Base-by-base conservation (phyloP, 2,329 filamentous ascomycete species). In the Emericellopsis atlantica region DNA sequence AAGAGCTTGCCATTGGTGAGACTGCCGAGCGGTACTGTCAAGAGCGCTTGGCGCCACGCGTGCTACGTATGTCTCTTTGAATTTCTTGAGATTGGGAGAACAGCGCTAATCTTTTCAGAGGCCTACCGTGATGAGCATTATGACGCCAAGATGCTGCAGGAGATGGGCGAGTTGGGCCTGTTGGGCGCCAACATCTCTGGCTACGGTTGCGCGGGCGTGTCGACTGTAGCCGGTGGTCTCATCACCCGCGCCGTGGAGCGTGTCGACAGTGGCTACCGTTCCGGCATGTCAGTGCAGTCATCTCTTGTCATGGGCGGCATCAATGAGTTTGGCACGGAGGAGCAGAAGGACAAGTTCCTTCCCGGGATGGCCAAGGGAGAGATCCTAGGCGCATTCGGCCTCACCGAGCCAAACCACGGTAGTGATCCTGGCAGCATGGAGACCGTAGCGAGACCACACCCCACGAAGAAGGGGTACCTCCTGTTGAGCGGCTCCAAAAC, bases 21-120 rank as follows among this genome's bases (percentile, higher is more conserved):
- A 94, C 87, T 6, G 90, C 90, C 29, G 84, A 94, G 61, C 76
- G 85, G 45, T 98, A 96, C 56, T 96, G 89, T 58, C 90, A 96
- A 61, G 89, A 96, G 58, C 76, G 77, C 45, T 70, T 98, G 65
- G 67, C 84, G 34, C 92, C 92, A 39, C 73, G 90, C 48, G 83
- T 98, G 39, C 70, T 95, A 44, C 81, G 89, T 95, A 70, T 49
- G 75, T 22, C 37, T 33, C 15, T 6, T 32, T 18, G 16, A 21
- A 11, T 16, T 26, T 15, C 15, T 16, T 11, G 7, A 31, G 8
- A 23, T 16, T 11, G 7, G 32, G 8, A 23, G 10, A 31, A n/a
- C 12, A 12, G 18, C 16, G 24, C 39, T 42, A 18, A 42, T 40
- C 14, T 38, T 39, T 35, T 24, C 46, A 90, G 86, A 90, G 62